Evolutionary conservation across 768 basidiomycete genomes (phyloP), one percentile per base, ranked within the genome.

Genomic region (Trametes maxima): DNA sequence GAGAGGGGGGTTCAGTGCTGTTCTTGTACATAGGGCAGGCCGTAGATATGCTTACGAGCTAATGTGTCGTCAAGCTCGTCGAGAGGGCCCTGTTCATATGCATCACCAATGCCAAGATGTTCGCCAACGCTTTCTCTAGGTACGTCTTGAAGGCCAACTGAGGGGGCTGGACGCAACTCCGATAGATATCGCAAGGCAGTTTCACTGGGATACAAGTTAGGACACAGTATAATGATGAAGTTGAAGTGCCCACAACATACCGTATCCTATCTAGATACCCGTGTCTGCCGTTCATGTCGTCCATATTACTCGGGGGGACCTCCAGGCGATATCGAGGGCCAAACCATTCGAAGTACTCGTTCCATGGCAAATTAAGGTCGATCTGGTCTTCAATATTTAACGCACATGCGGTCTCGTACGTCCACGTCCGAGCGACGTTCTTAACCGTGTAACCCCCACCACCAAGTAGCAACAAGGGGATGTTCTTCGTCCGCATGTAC

Each of bases 371-470:
- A 65, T 91, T 89, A 21, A 82, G 81, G 70, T 93, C 88, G 50
- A 92, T 87, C 5, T 82, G 82, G 48, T 92, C 79, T 69, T 95
- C 89, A 37, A 90, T 82, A 1, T 93, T 95, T n/a, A 95, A 82
- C n/a, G 94, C 92, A 67, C 95, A 90, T 0, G 94, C 96, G 0
- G 97, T 99, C 74, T 99, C 96, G 77, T 92, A 96, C 24, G 95
- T 88, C 96, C 96, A 99, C 28, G 89, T 86, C 28, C 94, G 82
- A 2, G 94, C 94, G 19, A 98, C 95, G 70, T 99, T 99, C 74
- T 95, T 94, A 48, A 96, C 90, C 0, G 96, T 98, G 74, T 98
- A 99, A 1, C 96, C 96, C 16, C 96, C 96, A 1, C 96, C 96
- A 19, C 96, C 96, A 1, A 99, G 82, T 36, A 98, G 80, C 64